Base-by-base conservation (phyloP, 192 early-diverging fungal genomes). In the Backusella australiensis region DNA sequence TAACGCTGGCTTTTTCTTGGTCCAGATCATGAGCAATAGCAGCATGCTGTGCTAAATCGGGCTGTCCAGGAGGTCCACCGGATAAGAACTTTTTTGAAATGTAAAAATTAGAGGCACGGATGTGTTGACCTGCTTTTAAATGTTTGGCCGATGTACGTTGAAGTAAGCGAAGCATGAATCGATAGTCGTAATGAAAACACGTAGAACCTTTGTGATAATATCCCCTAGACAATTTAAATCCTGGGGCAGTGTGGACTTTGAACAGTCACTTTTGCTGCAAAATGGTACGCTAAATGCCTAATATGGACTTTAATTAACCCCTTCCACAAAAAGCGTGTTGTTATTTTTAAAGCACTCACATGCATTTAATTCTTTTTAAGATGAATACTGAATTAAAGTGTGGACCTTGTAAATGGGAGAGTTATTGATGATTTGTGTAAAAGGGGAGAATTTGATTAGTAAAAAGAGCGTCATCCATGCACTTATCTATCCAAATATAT, bases 241-340 rank as follows among this genome's bases (percentile, higher is more conserved):
- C 56, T 63, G 56, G 56, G 56, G 56, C 56, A 26, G 8, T 29
- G 56, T 29, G 56, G 23, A 63, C 56, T 63, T 63, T 29, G 56
- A 63, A 63, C 56, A 63, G 56, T 63, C 56, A 63, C 56, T 63
- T 63, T 63, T 63, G 56, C 56, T 63, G 7, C 26, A 63, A 63
- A 63, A 29, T 63, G 56, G 26, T 29, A 29, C 23, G 23, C 26
- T 23, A 63, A 56, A 63, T 63, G 23, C 56, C 23, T 29, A 29
- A 63, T 29, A 63, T 63, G 23, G 56, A 63, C 23, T 29, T 63
- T 63, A 29, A 29, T 12, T 12, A 59, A 26, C 21, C 19, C 23
- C 3, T 26, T 59, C 0, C 9, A 12, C n/a, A 52, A 26, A 49
- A n/a, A 49, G 46, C 17, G 46, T 6, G 1, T 49, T 49, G 1